A percentile compares a stretch with the other conserved stretches of the same genome.
Evolutionary conservation across 306 rosid species (phyloP).

Genomic region (Vachellia collinsii): DNA sequence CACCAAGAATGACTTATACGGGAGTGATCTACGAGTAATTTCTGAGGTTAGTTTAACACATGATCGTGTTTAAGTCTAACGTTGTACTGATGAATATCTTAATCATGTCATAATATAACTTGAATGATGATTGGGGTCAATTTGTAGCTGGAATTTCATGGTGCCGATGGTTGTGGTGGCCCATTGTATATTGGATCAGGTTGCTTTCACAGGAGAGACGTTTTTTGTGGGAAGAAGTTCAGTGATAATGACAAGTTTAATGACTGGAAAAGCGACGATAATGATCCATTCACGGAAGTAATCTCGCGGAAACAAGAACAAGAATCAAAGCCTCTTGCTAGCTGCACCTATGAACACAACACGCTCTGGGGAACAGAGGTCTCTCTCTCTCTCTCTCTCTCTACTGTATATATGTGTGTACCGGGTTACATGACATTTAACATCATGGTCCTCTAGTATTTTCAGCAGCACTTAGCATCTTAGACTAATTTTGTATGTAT

Average conservation of each 20-base stretch:
- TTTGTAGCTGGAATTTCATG: slow-evolving; percentile 67
- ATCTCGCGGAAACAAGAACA: slow-evolving; percentile 49
- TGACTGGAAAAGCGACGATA: slow-evolving; percentile 43
- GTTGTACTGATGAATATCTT: not conserved
- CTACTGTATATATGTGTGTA: too few relatives aligned
- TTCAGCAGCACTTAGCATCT: too few relatives aligned
- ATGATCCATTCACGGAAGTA: slow-evolving; percentile 26
- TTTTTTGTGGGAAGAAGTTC: slow-evolving; percentile 62
- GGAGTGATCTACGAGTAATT: slow-evolving; percentile 32
- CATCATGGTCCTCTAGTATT: too few relatives aligned
- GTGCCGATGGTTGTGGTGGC: slow-evolving; percentile 76
- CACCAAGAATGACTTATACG: slow-evolving; percentile 72
- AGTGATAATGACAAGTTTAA: slow-evolving; percentile 28
- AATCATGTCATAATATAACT: not conserved
- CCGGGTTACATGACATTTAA: too few relatives aligned
- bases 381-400: not conserved
- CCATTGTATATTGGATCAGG: slow-evolving; percentile 71
- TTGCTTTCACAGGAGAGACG: slow-evolving; percentile 80
- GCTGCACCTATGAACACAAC: slow-evolving; percentile 66
- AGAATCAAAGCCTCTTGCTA: slow-evolving; percentile 60
- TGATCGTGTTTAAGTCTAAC: not conserved
- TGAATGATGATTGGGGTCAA: not conserved
- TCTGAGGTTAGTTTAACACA: slow-evolving; percentile 43
- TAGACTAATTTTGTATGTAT: too few relatives aligned
- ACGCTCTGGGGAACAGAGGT: slow-evolving; percentile 86